Conservation (phyloP, 352 stramenopile species). For the Phytophthora nicotianae region DNA sequence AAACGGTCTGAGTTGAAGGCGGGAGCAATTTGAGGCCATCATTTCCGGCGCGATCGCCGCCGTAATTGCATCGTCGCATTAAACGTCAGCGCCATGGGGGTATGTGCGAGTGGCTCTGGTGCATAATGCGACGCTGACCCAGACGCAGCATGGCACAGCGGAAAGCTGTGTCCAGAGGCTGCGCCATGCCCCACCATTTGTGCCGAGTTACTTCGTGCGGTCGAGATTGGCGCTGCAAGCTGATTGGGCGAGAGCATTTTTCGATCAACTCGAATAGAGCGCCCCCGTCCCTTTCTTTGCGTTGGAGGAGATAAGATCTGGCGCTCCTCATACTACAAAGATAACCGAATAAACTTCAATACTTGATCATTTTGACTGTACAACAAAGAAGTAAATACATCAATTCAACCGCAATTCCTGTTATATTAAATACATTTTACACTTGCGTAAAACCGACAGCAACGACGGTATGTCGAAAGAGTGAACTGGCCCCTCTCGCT, state of each 20-base stretch:
- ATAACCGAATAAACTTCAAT: neutral
- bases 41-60: neutral
- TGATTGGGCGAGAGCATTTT: conserved; percentile 29
- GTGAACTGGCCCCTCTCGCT: conserved; percentile 31
- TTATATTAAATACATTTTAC: neutral
- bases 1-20: conserved; percentile 26
- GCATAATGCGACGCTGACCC: neutral
- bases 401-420: neutral
- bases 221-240: conserved; percentile 14
- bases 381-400: too few relatives aligned
- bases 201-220: conserved; percentile 22
- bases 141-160: neutral
- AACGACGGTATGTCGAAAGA: conserved; percentile 26
- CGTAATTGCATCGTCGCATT: conserved; percentile 15
- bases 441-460: neutral
- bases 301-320: conserved; percentile 19
- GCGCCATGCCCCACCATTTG: conserved; percentile 6
- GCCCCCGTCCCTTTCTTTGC: conserved; percentile 14
- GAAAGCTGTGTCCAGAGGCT: conserved; percentile 6
- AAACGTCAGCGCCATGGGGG: neutral
- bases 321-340: conserved; percentile 1
- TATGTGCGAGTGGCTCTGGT: neutral
- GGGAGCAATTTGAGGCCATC: conserved; percentile 10
- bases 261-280: conserved; percentile 10
- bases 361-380: neutral